Evolutionary conservation across 495 filamentous ascomycete genomes (phyloP).

Genomic region (Neurospora sublineolata): DNA sequence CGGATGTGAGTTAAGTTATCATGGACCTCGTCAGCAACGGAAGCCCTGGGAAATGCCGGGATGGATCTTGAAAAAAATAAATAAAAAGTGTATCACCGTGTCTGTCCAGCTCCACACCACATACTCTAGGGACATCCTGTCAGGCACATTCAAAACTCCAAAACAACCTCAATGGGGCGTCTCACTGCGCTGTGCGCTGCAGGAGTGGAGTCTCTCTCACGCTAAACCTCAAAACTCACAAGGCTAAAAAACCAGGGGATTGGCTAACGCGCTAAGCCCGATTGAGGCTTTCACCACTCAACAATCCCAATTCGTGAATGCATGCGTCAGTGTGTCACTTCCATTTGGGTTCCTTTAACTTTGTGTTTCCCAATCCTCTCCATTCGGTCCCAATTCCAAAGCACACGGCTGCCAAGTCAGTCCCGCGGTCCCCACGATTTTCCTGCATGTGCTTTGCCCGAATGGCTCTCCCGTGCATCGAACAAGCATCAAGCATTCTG

Average conservation of each 20-base stretch:
- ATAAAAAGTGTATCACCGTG: neutral
- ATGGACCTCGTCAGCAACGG: neutral
- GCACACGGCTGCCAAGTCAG: too few relatives aligned
- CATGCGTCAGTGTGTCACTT: neutral
- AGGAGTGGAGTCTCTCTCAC: neutral
- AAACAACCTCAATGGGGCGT: neutral
- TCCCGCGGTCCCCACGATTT: neutral
- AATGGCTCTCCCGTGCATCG: neutral
- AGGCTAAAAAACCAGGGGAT: neutral
- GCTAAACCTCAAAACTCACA: neutral
- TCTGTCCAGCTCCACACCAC: neutral
- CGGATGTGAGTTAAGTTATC: neutral
- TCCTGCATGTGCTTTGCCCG: neutral
- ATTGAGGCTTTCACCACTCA: neutral
- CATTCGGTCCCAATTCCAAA: neutral
- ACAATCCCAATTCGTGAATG: neutral
- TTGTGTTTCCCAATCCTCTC: neutral
- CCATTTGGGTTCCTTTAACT: neutral
- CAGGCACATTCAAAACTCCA: neutral
- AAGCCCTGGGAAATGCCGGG: neutral
- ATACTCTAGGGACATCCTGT: neutral
- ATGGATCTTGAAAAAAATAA: neutral
- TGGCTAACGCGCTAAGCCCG: neutral
- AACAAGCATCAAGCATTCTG: neutral
- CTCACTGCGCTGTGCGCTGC: neutral